These are phyloP conservation scores for Jatropha podagrica DNA, from an alignment of 441 rosid genomes.

Conservation along the genomic window DNA sequence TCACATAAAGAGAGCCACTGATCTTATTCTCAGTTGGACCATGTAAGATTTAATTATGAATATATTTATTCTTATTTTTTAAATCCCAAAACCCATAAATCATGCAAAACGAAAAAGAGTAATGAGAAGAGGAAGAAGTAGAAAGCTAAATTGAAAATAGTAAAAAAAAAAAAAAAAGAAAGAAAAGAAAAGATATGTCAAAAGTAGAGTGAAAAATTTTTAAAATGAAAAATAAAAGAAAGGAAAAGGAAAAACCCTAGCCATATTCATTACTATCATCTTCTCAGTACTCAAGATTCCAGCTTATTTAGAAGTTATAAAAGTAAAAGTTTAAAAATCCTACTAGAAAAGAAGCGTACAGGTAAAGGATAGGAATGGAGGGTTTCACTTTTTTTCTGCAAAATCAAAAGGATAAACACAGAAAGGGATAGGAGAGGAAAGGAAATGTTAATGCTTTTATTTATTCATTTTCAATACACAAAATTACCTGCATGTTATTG, in stretches of 20 bases:
- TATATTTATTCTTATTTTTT: slow-evolving; percentile 29
- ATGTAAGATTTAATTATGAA: background rate
- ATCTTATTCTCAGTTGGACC: slow-evolving; percentile 48
- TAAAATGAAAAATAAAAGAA: slow-evolving; percentile 9
- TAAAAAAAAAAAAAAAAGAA: slow-evolving; percentile 9
- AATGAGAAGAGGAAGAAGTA: background rate
- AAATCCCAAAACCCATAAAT: slow-evolving; percentile 46
- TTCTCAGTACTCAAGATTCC: slow-evolving; percentile 6
- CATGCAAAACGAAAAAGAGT: slow-evolving; percentile 35
- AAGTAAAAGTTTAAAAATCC: no score
- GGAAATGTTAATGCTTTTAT: slow-evolving; percentile 23
- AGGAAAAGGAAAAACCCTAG: slow-evolving; percentile 37
- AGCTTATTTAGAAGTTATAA: background rate
- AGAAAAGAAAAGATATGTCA: slow-evolving; percentile 23
- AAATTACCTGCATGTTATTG: slow-evolving; percentile 82
- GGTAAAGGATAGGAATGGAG: slow-evolving; percentile 27
- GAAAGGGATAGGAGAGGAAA: slow-evolving; percentile 28
- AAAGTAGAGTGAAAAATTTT: slow-evolving; percentile 17
- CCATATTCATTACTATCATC: slow-evolving; percentile 5
- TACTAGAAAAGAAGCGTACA: slow-evolving; percentile 19
- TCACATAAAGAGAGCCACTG: slow-evolving; percentile 51
- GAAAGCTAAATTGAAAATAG: background rate
- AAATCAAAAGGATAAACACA: slow-evolving; percentile 25
- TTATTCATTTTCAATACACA: background rate
- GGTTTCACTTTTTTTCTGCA: slow-evolving; percentile 16